Evolutionary conservation across 805 yeast species (phyloP), one percentile per base, ranked within the genome.

Genomic region (Danielozyma ontarioensis): DNA sequence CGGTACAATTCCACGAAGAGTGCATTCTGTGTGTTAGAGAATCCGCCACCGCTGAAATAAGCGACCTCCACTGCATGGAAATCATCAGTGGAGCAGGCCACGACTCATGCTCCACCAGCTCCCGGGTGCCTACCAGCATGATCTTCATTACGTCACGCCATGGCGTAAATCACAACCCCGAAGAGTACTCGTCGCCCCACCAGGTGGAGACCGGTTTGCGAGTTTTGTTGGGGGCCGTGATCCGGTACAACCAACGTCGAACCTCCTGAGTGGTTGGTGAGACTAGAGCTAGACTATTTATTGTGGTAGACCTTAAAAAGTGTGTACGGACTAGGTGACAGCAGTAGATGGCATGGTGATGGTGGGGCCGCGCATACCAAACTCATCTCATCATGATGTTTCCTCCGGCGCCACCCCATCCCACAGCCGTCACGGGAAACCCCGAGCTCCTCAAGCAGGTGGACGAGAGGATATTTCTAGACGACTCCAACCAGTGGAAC

Each of bases 51-150:
- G 74, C 67, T 17, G 48, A 73, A 23, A 73, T 68, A 36, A 78
- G 78, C 1, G 55, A 58, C 17, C 68, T 61, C 2, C 51, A 64
- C 25, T 59, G 63, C 8, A 57, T 65, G 26, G 67, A 61, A 25
- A 76, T 79, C 33, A 68, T 70, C 29, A 74, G 82, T 42, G 87
- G 89, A 18, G 86, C 88, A 4, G 86, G 84, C 8, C 89, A 81
- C 44, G 89, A 81, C 48, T 76, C 84, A 5, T 78, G 85, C 44
- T 67, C 72, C 15, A 76, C 82, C 2, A 65, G 74, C 6, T 45
- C 59, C 4, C 62, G 67, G 29, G 70, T 74, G 26, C 88, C 89
- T 26, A 80, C 88, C 0, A 73, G 85, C 2, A 81, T 81, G 87
- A 74, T 81, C 22, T 81, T 81, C 51, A 76, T 80, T 45, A 88